Conservation (phyloP, 352 stramenopile species). For the Pythium coloratum region DNA sequence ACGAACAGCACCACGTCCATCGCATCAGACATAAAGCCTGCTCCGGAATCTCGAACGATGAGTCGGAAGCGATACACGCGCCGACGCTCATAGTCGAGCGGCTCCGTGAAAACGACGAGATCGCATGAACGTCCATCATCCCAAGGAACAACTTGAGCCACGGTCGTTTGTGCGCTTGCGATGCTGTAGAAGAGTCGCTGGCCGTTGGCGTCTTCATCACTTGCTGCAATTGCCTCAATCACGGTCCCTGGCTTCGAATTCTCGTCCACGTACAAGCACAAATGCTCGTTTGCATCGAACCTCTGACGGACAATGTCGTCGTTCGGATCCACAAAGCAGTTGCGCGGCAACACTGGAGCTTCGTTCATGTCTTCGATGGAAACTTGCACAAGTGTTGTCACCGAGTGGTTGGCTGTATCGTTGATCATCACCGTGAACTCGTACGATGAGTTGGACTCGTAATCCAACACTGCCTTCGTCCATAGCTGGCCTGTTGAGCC, state of each 20-base stretch:
- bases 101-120: slow-evolving; percentile 30
- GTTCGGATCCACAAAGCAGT: slow-evolving; percentile 43
- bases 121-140: slow-evolving; percentile 38
- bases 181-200: slow-evolving; percentile 50
- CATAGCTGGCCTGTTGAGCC: slow-evolving; percentile 35
- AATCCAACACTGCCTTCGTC: slow-evolving; percentile 33
- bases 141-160: slow-evolving; percentile 31
- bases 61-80: slow-evolving; percentile 39
- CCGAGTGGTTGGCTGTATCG: slow-evolving; percentile 22
- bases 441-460: slow-evolving; percentile 34
- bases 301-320: slow-evolving; percentile 33
- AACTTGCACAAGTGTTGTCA: slow-evolving; percentile 30
- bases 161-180: slow-evolving; percentile 7
- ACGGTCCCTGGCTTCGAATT: slow-evolving; percentile 29
- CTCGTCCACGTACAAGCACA: slow-evolving; percentile 45
- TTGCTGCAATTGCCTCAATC: slow-evolving; percentile 31
- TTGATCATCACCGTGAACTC: slow-evolving; percentile 19
- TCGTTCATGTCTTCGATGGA: slow-evolving; percentile 51
- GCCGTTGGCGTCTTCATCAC: slow-evolving; percentile 35
- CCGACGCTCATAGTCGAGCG: slow-evolving; percentile 48
- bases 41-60: slow-evolving; percentile 48
- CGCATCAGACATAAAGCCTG: slow-evolving; percentile 40
- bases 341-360: slow-evolving; percentile 37
- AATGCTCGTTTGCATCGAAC: slow-evolving; percentile 47
- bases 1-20: slow-evolving; percentile 50